Evolutionary conservation across 75 land plant species (phyloP).

Genomic region (Pinus taeda): DNA sequence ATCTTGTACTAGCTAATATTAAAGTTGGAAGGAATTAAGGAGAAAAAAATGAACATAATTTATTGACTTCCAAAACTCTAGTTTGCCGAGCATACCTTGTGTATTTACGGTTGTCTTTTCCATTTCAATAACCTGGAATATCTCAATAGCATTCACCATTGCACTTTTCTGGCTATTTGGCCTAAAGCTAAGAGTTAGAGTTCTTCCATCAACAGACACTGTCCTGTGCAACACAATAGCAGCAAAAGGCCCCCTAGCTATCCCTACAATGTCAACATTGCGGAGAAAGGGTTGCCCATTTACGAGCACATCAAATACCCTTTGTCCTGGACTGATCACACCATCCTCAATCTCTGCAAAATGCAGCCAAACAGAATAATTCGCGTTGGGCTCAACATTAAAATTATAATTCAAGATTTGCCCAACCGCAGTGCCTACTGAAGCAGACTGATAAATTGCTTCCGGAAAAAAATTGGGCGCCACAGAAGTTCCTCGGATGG

Average conservation of each 20-base stretch:
- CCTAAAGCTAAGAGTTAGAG: slow-evolving; percentile 47
- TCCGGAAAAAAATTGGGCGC: slow-evolving; percentile 86
- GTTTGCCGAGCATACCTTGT: slow-evolving; percentile 44
- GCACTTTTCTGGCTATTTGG: slow-evolving; percentile 51
- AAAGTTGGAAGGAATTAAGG: not conserved
- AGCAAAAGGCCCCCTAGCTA: slow-evolving; percentile 49
- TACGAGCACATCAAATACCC: slow-evolving; percentile 80
- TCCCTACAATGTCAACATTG: slow-evolving; percentile 60
- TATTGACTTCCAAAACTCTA: too few relatives aligned
- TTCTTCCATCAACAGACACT: slow-evolving; percentile 58
- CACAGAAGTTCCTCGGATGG: slow-evolving; percentile 34
- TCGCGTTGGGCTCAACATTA: slow-evolving; percentile 77
- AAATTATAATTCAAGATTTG: slow-evolving; percentile 52
- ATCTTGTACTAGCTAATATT: too few relatives aligned
- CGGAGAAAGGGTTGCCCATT: slow-evolving; percentile 52
- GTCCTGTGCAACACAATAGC: slow-evolving; percentile 76
- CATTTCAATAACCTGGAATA: slow-evolving; percentile 65
- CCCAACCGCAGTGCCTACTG: slow-evolving; percentile 43
- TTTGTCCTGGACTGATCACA: slow-evolving; percentile 42
- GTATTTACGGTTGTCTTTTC: slow-evolving; percentile 52
- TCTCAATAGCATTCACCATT: slow-evolving; percentile 80
- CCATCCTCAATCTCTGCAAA: slow-evolving; percentile 83
- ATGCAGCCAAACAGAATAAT: slow-evolving; percentile 91
- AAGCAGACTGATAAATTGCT: slow-evolving; percentile 68
- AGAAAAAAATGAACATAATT: not conserved